Percentiles rank a stretch among this genome's conserved stretches.
Conservation (phyloP, 2,329 filamentous ascomycete species). For the Graphilbum sp. region DNA sequence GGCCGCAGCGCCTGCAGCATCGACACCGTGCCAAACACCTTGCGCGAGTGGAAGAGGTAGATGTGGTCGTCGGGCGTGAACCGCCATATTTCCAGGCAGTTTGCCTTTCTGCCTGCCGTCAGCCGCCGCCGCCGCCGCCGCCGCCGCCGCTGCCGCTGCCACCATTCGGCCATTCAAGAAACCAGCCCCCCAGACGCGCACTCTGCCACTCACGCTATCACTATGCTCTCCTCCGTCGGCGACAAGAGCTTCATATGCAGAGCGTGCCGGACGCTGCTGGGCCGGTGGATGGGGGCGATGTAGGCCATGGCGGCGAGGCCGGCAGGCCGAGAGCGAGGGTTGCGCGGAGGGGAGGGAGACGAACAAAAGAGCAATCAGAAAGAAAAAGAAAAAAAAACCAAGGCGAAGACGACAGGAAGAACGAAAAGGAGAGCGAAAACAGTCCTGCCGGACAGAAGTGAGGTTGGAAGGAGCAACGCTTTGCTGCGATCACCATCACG, state of each 20-base stretch:
- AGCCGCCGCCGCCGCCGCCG: too few relatives aligned
- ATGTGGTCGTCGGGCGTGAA: constrained; percentile 48
- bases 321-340: not conserved
- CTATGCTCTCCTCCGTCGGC: constrained; percentile 60
- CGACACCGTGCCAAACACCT: constrained; percentile 71
- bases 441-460: too few relatives aligned
- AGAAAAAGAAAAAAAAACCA: not conserved
- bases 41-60: constrained; percentile 47
- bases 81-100: constrained; percentile 73
- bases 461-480: too few relatives aligned
- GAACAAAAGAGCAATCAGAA: not conserved
- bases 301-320: constrained; percentile 56
- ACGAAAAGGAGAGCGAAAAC: too few relatives aligned
- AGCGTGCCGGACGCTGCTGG: constrained; percentile 83
- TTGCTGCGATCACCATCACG: too few relatives aligned
- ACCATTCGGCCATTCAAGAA: too few relatives aligned
- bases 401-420: constrained; percentile 19
- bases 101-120: constrained; percentile 50
- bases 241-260: constrained; percentile 63
- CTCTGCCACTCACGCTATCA: constrained; percentile 82
- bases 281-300: constrained; percentile 79
- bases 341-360: too few relatives aligned
- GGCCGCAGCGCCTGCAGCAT: constrained; percentile 72
- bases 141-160: too few relatives aligned
- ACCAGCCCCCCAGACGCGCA: too few relatives aligned